A percentile compares a stretch with the other conserved stretches of the same genome.
phyloP scores from a whole-genome alignment of 371 early-diverging fungal genomes.

The Actinomucor elegans region DNA sequence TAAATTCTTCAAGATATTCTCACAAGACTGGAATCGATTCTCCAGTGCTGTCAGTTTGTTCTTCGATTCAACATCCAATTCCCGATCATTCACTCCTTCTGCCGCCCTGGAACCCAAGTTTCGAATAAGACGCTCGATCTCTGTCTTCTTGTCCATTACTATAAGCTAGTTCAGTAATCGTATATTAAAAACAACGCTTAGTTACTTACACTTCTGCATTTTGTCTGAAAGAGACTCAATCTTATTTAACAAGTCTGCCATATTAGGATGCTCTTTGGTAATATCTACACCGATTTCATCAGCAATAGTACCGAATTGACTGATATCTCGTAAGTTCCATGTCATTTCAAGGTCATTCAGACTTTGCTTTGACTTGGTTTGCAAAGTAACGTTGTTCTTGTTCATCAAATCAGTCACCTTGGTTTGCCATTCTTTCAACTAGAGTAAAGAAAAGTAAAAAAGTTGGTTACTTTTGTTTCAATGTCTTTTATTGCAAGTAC shows the following conservation, averaged over 20 bases:
- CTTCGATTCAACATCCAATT: slow-evolving; percentile 15
- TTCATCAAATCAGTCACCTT: slow-evolving; percentile 1
- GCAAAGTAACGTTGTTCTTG: neutral
- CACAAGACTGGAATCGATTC: neutral
- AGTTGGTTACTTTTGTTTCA: neutral
- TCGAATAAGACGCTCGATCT: slow-evolving; percentile 8
- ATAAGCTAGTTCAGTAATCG: too few relatives aligned
- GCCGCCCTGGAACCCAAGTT: neutral
- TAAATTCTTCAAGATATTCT: neutral
- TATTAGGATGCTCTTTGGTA: slow-evolving; percentile 1
- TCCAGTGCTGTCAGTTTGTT: neutral
- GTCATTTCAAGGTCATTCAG: neutral
- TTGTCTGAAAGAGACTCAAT: slow-evolving; percentile 9
- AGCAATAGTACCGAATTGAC: slow-evolving; percentile 4
- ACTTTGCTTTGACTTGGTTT: slow-evolving; percentile 1
- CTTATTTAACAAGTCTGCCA: too few relatives aligned
- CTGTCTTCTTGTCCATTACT: slow-evolving; percentile 17
- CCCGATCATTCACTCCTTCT: slow-evolving; percentile 10
- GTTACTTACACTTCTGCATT: slow-evolving; percentile 23
- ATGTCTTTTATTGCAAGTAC: slow-evolving; percentile 12
- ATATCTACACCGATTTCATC: slow-evolving; percentile 3
- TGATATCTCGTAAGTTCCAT: slow-evolving; percentile 20
- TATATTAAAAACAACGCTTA: neutral
- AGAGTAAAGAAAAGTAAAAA: neutral
- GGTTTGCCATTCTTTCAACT: slow-evolving; percentile 9